Conservation (phyloP, 352 stramenopile genomes). For the Ophiocytium majus region DNA sequence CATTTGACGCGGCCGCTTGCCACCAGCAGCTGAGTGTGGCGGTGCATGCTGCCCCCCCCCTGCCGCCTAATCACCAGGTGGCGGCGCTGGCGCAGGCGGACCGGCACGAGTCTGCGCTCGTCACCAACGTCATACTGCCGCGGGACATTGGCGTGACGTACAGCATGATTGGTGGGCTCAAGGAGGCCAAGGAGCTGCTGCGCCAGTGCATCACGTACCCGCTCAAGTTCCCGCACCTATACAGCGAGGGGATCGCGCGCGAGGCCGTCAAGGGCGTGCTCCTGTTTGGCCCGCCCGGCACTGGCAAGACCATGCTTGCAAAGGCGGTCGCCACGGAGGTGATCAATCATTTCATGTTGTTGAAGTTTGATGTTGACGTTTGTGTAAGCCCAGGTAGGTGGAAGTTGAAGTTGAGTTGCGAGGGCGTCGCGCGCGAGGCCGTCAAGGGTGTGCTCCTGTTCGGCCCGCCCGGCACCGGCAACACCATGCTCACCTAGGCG, state of each 20-base stretch:
- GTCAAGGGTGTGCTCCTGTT: constrained; percentile 79
- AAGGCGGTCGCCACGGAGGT: constrained; percentile 82
- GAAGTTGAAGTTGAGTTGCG: too few relatives aligned
- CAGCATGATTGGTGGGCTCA: constrained; percentile 78
- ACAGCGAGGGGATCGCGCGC: constrained; percentile 73
- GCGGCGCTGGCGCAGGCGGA: constrained; percentile 47
- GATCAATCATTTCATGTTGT: constrained; percentile 69
- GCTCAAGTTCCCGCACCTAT: constrained; percentile 76
- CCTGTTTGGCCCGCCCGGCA: constrained; percentile 68
- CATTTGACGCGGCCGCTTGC: too few relatives aligned
- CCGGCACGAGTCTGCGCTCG: constrained; percentile 52
- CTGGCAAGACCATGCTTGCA: constrained; percentile 78
- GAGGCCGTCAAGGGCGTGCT: constrained; percentile 81
- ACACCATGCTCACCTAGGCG: constrained; percentile 81
- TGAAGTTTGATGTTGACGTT: too few relatives aligned
- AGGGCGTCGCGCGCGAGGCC: constrained; percentile 75
- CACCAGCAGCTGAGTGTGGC: too few relatives aligned
- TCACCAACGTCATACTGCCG: constrained; percentile 54
- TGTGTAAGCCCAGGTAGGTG: too few relatives aligned
- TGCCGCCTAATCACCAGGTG: neutral
- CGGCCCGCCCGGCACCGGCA: constrained; percentile 64
- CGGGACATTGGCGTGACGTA: constrained; percentile 81
- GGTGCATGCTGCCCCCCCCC: too few relatives aligned
- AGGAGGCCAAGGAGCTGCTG: constrained; percentile 77
- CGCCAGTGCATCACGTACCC: constrained; percentile 80